A percentile compares a stretch with the other conserved stretches of the same genome.
phyloP scores from a whole-genome alignment of 768 basidiomycete species.

The Strobilomyces confusus region DNA sequence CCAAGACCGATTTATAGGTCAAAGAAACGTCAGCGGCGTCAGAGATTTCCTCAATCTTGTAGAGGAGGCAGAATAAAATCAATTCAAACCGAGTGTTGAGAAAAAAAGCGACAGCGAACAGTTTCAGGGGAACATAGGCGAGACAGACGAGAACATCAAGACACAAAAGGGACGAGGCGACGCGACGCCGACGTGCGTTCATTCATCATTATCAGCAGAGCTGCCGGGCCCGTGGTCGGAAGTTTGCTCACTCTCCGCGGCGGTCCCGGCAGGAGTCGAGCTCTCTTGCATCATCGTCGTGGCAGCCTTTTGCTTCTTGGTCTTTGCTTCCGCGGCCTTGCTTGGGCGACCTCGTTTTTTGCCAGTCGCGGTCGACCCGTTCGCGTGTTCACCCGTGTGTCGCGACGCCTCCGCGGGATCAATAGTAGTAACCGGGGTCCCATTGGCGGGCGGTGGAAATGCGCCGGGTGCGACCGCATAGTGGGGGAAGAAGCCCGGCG shows the following conservation, averaged over 20 bases:
- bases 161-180: constrained; percentile 1
- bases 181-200: constrained; percentile 1
- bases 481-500: constrained; percentile 39
- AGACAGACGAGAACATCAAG: constrained; percentile 13
- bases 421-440: constrained; percentile 23
- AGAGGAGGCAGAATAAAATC: constrained; percentile 26
- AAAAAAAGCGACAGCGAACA: background rate
- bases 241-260: constrained; percentile 25
- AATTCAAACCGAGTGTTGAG: constrained; percentile 17
- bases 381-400: constrained; percentile 19
- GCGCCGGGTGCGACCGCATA: constrained; percentile 29
- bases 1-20: constrained; percentile 28
- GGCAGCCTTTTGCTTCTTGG: constrained; percentile 31
- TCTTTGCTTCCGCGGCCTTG: constrained; percentile 29
- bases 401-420: constrained; percentile 25
- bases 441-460: constrained; percentile 30
- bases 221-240: constrained; percentile 24
- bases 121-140: constrained; percentile 5
- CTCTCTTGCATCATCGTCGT: constrained; percentile 8
- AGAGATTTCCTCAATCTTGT: constrained; percentile 15
- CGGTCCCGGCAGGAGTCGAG: constrained; percentile 23
- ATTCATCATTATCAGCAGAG: constrained; percentile 24
- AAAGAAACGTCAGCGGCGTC: constrained; percentile 26
- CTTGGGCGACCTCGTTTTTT: constrained; percentile 30
- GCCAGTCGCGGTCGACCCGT: constrained; percentile 16